Evolutionary conservation across 2,329 filamentous ascomycete genomes (phyloP).

Genomic region (Fonsecaea pugnacius): DNA sequence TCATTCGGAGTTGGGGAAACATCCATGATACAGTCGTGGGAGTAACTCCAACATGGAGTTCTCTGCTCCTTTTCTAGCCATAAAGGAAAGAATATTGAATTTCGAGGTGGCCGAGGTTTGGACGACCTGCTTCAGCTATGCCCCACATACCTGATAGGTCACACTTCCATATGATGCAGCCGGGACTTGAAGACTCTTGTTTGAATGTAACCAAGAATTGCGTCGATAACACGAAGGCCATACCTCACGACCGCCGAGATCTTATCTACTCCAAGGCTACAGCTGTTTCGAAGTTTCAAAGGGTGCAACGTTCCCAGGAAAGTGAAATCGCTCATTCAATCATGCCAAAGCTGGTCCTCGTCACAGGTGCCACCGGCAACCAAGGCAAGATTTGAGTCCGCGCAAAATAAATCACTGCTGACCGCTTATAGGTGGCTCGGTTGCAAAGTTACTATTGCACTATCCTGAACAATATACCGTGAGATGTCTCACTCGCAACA

Average conservation of each 20-base stretch:
- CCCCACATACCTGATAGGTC: not conserved
- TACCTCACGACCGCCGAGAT: not conserved
- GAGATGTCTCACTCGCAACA: slow-evolving; percentile 38
- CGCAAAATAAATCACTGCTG: not conserved
- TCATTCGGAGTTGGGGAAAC: not conserved
- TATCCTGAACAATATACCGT: slow-evolving; percentile 36
- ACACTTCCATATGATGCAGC: not conserved
- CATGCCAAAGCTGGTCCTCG: slow-evolving; percentile 6
- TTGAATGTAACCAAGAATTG: not conserved
- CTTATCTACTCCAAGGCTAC: not conserved
- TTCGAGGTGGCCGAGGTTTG: not conserved
- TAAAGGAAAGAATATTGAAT: not conserved
- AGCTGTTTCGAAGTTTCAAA: not conserved
- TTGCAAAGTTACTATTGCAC: slow-evolving; percentile 38
- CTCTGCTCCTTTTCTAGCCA: not conserved
- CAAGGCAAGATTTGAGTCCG: slow-evolving; percentile 4
- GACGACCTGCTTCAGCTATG: not conserved
- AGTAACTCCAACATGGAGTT: not conserved
- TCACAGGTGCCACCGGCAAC: slow-evolving; percentile 7
- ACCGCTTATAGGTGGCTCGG: slow-evolving; percentile 35
- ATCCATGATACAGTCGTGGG: not conserved
- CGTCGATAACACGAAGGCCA: not conserved
- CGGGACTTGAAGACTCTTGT: not conserved
- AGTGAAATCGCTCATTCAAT: not conserved
- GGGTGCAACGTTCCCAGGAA: not conserved